phyloP scores from a whole-genome alignment of 2,329 filamentous ascomycete genomes.

The Pseudovirgaria hyperparasitica region DNA sequence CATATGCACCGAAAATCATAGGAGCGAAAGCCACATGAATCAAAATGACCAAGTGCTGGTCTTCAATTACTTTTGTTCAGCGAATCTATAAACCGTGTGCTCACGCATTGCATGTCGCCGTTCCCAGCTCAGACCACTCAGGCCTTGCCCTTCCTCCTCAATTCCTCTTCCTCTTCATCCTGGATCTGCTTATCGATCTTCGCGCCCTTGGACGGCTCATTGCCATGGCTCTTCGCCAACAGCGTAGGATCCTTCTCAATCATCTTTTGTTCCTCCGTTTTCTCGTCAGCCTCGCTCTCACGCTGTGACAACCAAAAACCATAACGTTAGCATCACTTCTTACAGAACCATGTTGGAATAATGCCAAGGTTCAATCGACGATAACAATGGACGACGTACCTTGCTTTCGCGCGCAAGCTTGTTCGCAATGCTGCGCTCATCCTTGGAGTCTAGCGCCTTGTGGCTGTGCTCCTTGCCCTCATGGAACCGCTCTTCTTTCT shows the following conservation, averaged over 20 bases:
- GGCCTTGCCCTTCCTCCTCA: slow-evolving; percentile 49
- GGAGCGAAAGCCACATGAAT: too few relatives aligned
- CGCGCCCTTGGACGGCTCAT: slow-evolving; percentile 59
- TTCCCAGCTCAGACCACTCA: too few relatives aligned
- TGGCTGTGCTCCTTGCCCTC: slow-evolving; percentile 63
- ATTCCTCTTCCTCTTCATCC: slow-evolving; percentile 52
- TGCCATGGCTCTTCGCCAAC: slow-evolving; percentile 53
- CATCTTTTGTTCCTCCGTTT: slow-evolving; percentile 22
- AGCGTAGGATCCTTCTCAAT: slow-evolving; percentile 47
- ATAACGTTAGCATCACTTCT: slow-evolving; percentile 1
- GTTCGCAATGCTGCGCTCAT: slow-evolving; percentile 60
- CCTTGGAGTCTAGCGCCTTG: slow-evolving; percentile 58
- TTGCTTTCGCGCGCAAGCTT: slow-evolving; percentile 52
- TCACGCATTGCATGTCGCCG: too few relatives aligned
- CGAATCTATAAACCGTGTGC: too few relatives aligned
- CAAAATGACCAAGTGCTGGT: too few relatives aligned
- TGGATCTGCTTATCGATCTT: slow-evolving; percentile 57
- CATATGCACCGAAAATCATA: too few relatives aligned
- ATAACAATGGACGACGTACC: slow-evolving; percentile 8
- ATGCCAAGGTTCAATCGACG: slow-evolving; percentile 6
- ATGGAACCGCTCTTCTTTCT: slow-evolving; percentile 55
- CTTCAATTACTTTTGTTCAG: too few relatives aligned
- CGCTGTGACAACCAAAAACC: slow-evolving; percentile 18
- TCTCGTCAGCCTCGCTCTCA: slow-evolving; percentile 27
- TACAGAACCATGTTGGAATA: slow-evolving; percentile 2